phyloP scores from a whole-genome alignment of 2,329 filamentous ascomycete genomes.

The Stemphylium beticola region DNA sequence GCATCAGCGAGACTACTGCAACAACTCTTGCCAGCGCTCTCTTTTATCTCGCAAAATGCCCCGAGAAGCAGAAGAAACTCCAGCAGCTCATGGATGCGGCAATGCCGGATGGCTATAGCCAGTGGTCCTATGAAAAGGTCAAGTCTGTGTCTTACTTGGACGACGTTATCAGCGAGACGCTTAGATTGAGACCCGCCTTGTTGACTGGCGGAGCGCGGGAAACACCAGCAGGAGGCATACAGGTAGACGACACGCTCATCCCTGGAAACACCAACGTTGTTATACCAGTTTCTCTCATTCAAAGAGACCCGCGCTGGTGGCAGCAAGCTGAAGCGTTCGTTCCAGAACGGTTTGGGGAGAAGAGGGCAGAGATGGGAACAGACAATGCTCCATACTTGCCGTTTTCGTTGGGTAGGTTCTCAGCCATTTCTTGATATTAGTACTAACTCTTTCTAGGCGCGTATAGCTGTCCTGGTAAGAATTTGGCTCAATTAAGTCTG shows the following conservation, averaged over 20 bases:
- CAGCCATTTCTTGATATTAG: too few species aligned
- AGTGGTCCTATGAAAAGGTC: constrained; percentile 41
- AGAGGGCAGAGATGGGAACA: constrained; percentile 21
- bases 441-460: constrained; percentile 2
- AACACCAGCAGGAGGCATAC: constrained; percentile 47
- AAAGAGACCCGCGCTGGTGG: constrained; percentile 22
- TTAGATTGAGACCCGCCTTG: constrained; percentile 50
- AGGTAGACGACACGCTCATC: constrained; percentile 24
- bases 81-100: constrained; percentile 37
- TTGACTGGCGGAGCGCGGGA: constrained; percentile 43
- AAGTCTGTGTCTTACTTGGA: constrained; percentile 40
- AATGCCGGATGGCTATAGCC: constrained; percentile 27
- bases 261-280: constrained; percentile 21
- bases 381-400: constrained; percentile 25
- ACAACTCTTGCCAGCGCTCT: constrained; percentile 38
- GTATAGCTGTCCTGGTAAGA: constrained; percentile 27
- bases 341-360: constrained; percentile 26
- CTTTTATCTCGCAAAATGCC: constrained; percentile 45
- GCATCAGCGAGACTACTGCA: constrained; percentile 46
- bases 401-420: constrained; percentile 19
- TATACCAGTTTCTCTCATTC: constrained; percentile 14
- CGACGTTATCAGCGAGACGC: constrained; percentile 43
- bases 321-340: constrained; percentile 19
- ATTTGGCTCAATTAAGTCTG: constrained; percentile 22
- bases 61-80: constrained; percentile 36